A percentile compares a stretch with the other conserved stretches of the same genome.
Conservation (phyloP, 106 monocot species). For the Phalaenopsis equestris region DNA sequence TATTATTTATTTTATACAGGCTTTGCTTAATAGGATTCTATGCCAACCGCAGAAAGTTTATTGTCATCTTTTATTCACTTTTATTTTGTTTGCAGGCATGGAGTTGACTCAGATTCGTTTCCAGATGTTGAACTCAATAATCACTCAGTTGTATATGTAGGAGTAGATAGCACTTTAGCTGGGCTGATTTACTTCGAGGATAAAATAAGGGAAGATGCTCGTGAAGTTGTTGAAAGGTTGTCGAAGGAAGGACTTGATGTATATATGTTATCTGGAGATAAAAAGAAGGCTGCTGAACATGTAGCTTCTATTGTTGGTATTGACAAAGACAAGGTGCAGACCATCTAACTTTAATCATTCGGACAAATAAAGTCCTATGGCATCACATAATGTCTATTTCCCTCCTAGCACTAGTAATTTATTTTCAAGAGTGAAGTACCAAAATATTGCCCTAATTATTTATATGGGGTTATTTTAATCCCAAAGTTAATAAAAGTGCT, state of each 20-base stretch:
- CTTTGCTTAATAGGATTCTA: background rate
- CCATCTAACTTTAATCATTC: background rate
- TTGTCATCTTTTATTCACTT: background rate
- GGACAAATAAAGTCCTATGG: background rate
- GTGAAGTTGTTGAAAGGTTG: slow-evolving; percentile 63
- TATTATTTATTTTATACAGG: background rate
- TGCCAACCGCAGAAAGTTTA: background rate
- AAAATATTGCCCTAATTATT: no score
- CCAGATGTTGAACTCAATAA: slow-evolving; percentile 44
- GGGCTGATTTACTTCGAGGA: slow-evolving; percentile 88
- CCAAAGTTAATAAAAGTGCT: no score
- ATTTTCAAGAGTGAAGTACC: background rate
- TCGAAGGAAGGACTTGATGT: slow-evolving; percentile 64
- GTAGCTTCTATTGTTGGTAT: slow-evolving; percentile 89
- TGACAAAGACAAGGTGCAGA: slow-evolving; percentile 60
- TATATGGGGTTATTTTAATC: no score
- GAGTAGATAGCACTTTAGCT: slow-evolving; percentile 68
- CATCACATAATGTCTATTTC: background rate
- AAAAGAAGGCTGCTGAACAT: slow-evolving; percentile 67
- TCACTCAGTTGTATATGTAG: slow-evolving; percentile 83
- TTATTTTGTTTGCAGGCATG: slow-evolving; percentile 54
- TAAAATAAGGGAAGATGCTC: slow-evolving; percentile 89
- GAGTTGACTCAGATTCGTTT: slow-evolving; percentile 44
- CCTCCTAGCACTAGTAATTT: background rate
- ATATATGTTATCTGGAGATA: slow-evolving; percentile 96